Evolutionary conservation across 1,139 yeast species (phyloP).

Genomic region (Saccharomyces hybrid): DNA sequence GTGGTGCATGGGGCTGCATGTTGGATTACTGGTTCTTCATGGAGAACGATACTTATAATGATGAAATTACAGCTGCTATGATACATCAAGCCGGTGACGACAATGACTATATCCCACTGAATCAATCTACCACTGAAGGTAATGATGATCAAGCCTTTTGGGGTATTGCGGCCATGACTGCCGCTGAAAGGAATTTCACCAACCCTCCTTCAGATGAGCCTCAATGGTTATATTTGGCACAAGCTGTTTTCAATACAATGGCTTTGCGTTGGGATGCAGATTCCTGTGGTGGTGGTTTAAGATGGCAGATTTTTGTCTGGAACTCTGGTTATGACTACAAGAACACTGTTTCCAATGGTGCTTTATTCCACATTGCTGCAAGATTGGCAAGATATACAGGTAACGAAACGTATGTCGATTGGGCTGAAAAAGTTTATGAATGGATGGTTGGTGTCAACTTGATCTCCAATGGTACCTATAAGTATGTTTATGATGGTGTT

Average conservation of each 20-base stretch:
- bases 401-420: slow-evolving; percentile 61
- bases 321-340: slow-evolving; percentile 89
- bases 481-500: slow-evolving; percentile 75
- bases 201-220: slow-evolving; percentile 57
- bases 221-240: slow-evolving; percentile 69
- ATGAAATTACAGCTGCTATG: slow-evolving; percentile 53
- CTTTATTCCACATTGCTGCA: slow-evolving; percentile 81
- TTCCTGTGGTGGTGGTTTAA: slow-evolving; percentile 76
- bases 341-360: slow-evolving; percentile 84
- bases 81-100: slow-evolving; percentile 70
- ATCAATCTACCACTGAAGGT: slow-evolving; percentile 93
- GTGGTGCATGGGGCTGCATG: slow-evolving; percentile 90
- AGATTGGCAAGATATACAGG: slow-evolving; percentile 79
- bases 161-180: slow-evolving; percentile 89
- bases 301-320: slow-evolving; percentile 97
- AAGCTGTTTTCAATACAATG: slow-evolving; percentile 86
- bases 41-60: slow-evolving; percentile 61
- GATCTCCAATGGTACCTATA: slow-evolving; percentile 41
- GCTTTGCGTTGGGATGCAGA: slow-evolving; percentile 73
- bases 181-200: slow-evolving; percentile 80
- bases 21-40: slow-evolving; percentile 69
- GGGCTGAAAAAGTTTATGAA: slow-evolving; percentile 74
- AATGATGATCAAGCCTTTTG: slow-evolving; percentile 97
- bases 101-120: slow-evolving; percentile 73
- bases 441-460: slow-evolving; percentile 68